Evolutionary conservation across 202 grass and related monocot genomes (phyloP), one percentile per base, ranked within the genome.

Genomic region (Carex sylvatica): DNA sequence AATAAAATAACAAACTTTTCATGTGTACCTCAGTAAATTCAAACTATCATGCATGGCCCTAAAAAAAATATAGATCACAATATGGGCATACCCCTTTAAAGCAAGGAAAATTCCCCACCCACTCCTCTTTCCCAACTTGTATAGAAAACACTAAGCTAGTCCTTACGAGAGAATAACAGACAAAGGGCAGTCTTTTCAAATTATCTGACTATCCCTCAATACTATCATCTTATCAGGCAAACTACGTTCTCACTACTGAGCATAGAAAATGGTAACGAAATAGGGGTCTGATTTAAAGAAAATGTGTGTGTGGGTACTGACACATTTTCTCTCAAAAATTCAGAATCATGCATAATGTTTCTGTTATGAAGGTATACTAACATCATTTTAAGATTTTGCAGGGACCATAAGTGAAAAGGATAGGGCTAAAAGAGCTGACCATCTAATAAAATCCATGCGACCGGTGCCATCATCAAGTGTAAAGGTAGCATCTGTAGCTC

Each of bases 401-500:
- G 24, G 24, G 38, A 51, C 3, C 16, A 11, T 11, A 74, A 22
- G 26, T 20, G 9, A 22, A 9, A 61, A 40, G 31, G 83, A 56
- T 35, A 16, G 8, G 20, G 36, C 9, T 3, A 81, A 82, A 60
- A 13, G 63, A 19, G 0, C 18, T 83, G 3, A 95, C 95, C 95
- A 93, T 91, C 88, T 90, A 61, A 93, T 89, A 87, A 99, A 90
- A 75, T 93, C 91, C 26, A 95, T 81, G 82, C 91, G 87, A 51
- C 96, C 91, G 7, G 93, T 93, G 83, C 93, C 93, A 26, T 99
- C 93, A 44, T 96, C 93, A 4, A 95, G 80, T 18, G 96, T 92
- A 86, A 99, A 93, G 49, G 89, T 85, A 2, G 86, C 72, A 19
- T 99, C 89, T 6, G 91, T 99, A 12, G 46, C 54, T 82, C 89